Percentiles rank a stretch among this genome's conserved stretches.
These are phyloP conservation scores for Fremontodendron californicum DNA, from an alignment of 345 rosid genomes.

Conservation along the genomic window DNA sequence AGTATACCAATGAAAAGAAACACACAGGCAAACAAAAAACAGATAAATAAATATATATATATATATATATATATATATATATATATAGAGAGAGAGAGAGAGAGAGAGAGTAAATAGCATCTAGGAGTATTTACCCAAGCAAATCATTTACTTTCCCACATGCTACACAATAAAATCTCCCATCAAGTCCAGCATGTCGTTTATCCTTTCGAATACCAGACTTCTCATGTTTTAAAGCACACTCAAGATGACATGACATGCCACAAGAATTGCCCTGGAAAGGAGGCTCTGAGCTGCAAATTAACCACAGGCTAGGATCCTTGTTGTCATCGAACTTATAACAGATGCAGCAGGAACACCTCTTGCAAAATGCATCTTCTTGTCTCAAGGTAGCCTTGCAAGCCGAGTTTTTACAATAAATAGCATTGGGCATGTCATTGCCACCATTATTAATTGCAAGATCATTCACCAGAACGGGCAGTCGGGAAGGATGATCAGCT, in stretches of 20 bases:
- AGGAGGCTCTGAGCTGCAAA: conserved; percentile 71
- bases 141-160: conserved; percentile 82
- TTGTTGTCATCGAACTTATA: conserved; percentile 79
- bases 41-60: not conserved
- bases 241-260: conserved; percentile 85
- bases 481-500: conserved; percentile 53
- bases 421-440: conserved; percentile 30
- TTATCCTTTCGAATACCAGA: conserved; percentile 61
- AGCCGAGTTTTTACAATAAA: conserved; percentile 76
- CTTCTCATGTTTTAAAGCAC: conserved; percentile 65
- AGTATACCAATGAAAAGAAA: not conserved
- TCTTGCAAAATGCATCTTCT: conserved; percentile 67
- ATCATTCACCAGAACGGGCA: conserved; percentile 37
- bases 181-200: conserved; percentile 49
- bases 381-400: conserved; percentile 67
- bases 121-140: conserved; percentile 54
- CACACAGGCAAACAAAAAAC: not conserved
- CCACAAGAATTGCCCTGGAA: conserved; percentile 68
- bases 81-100: not conserved
- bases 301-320: conserved; percentile 92
- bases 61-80: too few species aligned
- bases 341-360: conserved; percentile 93
- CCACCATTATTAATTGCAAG: conserved; percentile 17
- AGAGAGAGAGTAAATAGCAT: not conserved
- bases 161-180: conserved; percentile 63